Evolutionary conservation across 345 rosid genomes (phyloP), one percentile per base, ranked within the genome.

Genomic region (Psidium friedrichsthalianum): DNA sequence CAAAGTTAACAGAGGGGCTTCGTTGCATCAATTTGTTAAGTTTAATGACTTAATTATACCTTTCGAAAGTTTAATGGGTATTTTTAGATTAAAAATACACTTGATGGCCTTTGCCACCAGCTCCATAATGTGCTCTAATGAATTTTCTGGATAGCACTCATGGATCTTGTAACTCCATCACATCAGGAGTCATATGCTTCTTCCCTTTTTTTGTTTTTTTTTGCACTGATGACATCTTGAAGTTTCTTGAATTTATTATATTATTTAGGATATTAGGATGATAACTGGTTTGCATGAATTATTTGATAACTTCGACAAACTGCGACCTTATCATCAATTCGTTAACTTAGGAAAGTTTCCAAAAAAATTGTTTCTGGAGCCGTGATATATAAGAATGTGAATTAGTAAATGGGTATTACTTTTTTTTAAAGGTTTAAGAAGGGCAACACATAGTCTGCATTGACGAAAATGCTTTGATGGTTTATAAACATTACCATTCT

Each of bases 1-100:
- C 0, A 9, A 14, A 59, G 14, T 64, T 29, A 2, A 8, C 4
- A 0, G 6, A 18, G 78, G 24, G 11, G 8, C 44, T 16, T 29
- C 3, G 16, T 64, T 29, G 42, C 2, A 8, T 8, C 0, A 8
- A 7, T 13, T 64, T 29, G 42, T 29, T 32, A 64, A 64, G 40
- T 64, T 64, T 64, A 22, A 61, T 8, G 22, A 29, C 1, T 29
- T 3, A 16, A 64, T 32, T 32, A 10, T 4, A 64, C 2, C 32
- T 16, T 16, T 64, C 0, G 1, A 64, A 18, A 58, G 57, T 4
- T 32, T 18, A 3, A 32, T 8, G 36, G 32, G 10, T 32, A 32
- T 32, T 64, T 15, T 64, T 29, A 16, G 21, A 21, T 40, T 64
- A 64, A 64, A 64, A 64, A 0, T 29, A 40, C 40, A 7, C 42